Percentiles rank a stretch among this genome's conserved stretches.
phyloP scores from a whole-genome alignment of 2,329 filamentous ascomycete genomes.

The Pseudogymnoascus sp. region DNA sequence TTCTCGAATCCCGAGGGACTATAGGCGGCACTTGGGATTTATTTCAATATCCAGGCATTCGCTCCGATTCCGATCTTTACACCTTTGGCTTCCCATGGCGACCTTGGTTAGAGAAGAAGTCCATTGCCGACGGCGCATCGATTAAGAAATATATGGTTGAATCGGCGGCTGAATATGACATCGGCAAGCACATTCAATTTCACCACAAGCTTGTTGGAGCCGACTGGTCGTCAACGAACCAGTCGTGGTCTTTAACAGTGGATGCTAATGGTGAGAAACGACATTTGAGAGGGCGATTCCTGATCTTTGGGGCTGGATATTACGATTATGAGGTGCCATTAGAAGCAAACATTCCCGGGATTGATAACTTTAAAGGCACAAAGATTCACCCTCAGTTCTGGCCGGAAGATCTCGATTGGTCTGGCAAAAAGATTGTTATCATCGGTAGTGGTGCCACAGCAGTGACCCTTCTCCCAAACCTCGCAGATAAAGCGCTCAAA shows the following conservation, averaged over 20 bases:
- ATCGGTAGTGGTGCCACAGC: conserved; percentile 61
- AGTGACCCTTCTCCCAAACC: conserved; percentile 64
- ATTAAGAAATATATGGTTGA: conserved; percentile 51
- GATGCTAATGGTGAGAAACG: conserved; percentile 31
- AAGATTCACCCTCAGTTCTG: conserved; percentile 69
- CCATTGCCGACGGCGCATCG: conserved; percentile 45
- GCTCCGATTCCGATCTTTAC: conserved; percentile 56
- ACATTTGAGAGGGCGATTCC: conserved; percentile 38
- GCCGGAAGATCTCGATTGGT: conserved; percentile 61
- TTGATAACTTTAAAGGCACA: conserved; percentile 52
- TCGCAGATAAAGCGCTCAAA: conserved; percentile 56
- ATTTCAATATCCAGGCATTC: conserved; percentile 69
- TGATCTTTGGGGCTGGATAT: conserved; percentile 58
- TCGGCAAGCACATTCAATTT: conserved; percentile 50
- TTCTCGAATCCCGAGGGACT: conserved; percentile 60
- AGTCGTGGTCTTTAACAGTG: conserved; percentile 48
- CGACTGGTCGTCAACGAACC: conserved; percentile 49
- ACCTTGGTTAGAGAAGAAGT: conserved; percentile 53
- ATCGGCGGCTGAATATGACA: conserved; percentile 45
- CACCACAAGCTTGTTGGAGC: conserved; percentile 43
- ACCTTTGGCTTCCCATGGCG: conserved; percentile 64
- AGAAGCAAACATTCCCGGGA: conserved; percentile 48
- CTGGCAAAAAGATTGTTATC: conserved; percentile 41
- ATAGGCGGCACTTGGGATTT: conserved; percentile 76
- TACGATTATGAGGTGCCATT: conserved; percentile 56